Evolutionary conservation across 352 stramenopile species (phyloP).

Genomic region (Phytophthora crassamura): DNA sequence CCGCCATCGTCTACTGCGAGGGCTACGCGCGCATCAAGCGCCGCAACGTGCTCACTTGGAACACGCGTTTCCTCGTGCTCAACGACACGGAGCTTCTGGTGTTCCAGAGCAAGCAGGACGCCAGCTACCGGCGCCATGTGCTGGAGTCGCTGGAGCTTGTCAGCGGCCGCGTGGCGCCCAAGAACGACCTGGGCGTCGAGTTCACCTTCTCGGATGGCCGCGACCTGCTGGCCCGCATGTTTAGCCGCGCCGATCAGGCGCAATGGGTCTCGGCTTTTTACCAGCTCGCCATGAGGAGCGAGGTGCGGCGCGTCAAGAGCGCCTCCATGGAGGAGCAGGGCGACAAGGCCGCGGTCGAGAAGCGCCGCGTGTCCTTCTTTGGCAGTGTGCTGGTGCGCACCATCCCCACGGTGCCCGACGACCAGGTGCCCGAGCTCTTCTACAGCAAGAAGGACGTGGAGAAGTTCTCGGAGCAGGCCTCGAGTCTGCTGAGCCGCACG

Average conservation of each 20-base stretch:
- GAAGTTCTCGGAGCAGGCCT: slow-evolving; percentile 61
- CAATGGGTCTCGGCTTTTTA: slow-evolving; percentile 76
- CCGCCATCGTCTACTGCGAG: slow-evolving; percentile 46
- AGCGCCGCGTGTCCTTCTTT: slow-evolving; percentile 68
- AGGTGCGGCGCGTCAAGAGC: slow-evolving; percentile 40
- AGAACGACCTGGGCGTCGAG: slow-evolving; percentile 57
- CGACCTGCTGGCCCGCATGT: slow-evolving; percentile 54
- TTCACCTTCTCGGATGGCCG: slow-evolving; percentile 53
- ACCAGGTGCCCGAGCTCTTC: slow-evolving; percentile 65
- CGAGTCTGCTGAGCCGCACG: slow-evolving; percentile 59
- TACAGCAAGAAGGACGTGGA: slow-evolving; percentile 72
- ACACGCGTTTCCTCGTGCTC: slow-evolving; percentile 68
- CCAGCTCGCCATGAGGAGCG: slow-evolving; percentile 53
- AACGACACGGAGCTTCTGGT: slow-evolving; percentile 49
- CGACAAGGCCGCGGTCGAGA: slow-evolving; percentile 32
- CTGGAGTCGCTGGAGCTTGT: slow-evolving; percentile 48
- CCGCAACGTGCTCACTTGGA: slow-evolving; percentile 62
- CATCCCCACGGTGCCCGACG: slow-evolving; percentile 56
- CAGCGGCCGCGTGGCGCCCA: slow-evolving; percentile 49
- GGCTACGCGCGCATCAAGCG: slow-evolving; percentile 73
- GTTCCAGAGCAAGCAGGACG: slow-evolving; percentile 66
- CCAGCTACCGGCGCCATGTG: slow-evolving; percentile 42
- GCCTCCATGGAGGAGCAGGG: slow-evolving; percentile 38
- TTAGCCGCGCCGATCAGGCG: slow-evolving; percentile 61
- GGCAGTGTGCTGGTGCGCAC: slow-evolving; percentile 61